Percentiles rank a stretch among this genome's conserved stretches.
These are phyloP conservation scores for Fusarium concolor DNA, from an alignment of 2,329 filamentous ascomycete species.

Conservation along the genomic window DNA sequence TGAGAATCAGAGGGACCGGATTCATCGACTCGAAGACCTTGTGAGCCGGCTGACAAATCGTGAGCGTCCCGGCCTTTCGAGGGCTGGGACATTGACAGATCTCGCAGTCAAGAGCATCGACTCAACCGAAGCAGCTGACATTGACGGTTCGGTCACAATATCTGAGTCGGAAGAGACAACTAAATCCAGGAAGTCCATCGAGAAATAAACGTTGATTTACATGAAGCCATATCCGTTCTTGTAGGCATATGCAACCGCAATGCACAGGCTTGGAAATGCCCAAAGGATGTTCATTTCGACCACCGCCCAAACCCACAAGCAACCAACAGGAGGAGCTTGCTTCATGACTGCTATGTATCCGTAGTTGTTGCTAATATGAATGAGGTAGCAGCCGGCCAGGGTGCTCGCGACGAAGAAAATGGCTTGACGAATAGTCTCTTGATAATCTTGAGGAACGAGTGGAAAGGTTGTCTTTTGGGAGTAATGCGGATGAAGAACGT, in stretches of 20 bases:
- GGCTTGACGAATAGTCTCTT: constrained; percentile 63
- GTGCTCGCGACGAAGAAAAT: constrained; percentile 74
- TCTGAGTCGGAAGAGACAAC: constrained; percentile 3
- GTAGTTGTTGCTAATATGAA: constrained; percentile 82
- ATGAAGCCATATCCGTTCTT: constrained; percentile 61
- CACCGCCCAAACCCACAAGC: constrained; percentile 92
- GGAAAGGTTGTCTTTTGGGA: constrained; percentile 63
- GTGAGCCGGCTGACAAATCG: constrained; percentile 26
- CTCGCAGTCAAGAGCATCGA: constrained; percentile 20
- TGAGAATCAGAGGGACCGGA: constrained; percentile 44
- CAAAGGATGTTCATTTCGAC: constrained; percentile 82
- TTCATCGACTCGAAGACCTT: constrained; percentile 37
- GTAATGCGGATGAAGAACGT: constrained; percentile 66
- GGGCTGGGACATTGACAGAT: constrained; percentile 24
- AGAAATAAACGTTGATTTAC: constrained; percentile 24
- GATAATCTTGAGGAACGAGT: constrained; percentile 59
- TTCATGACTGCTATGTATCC: constrained; percentile 93
- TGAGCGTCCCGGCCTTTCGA: constrained; percentile 25
- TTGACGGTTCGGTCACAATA: constrained; percentile 12
- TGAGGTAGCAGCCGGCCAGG: constrained; percentile 78
- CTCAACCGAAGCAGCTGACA: constrained; percentile 11
- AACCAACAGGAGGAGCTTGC: constrained; percentile 86
- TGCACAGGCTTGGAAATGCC: constrained; percentile 67
- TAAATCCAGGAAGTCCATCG: not conserved
- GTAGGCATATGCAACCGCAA: constrained; percentile 60